Base-by-base conservation (phyloP, 2,329 filamentous ascomycete genomes). In the Claviceps citrina region DNA sequence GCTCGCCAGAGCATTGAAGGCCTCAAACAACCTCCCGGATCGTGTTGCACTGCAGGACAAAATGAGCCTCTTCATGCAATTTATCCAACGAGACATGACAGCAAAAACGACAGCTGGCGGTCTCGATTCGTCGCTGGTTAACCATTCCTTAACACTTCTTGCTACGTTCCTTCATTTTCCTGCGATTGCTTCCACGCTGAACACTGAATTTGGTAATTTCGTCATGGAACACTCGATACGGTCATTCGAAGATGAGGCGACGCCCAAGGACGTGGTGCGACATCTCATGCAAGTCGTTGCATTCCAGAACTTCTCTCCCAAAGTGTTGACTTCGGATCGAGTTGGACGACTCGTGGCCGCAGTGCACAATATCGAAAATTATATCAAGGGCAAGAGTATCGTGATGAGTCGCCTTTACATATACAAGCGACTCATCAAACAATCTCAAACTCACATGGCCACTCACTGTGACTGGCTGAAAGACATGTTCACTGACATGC, bases 21-120 rank as follows among this genome's bases (percentile, higher is more conserved):
- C 81, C 5, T 94, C 89, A 42, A 84, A 87, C 46, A 82, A 84
- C 48, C 63, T 93, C 12, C 86, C 86, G 0, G 81, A 91, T 48
- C 66, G 76, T 27, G 73, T 81, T 41, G 77, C 78, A 9, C 66
- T 93, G 40, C 71, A 76, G 42, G 73, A 75, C 38, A 93, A 91
- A 58, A 80, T 95, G 68, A 70, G 71, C 9, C 62, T 84, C 3
- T 71, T 96, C 43, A 76, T 76, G 48, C 80, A 85, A 44, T 94
- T 86, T 54, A 84, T 96, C 41, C 77, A 81, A 51, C 73, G 87
- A 44, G 91, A 98, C 54, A 68, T 94, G 19, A 71, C 69, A 6
- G 68, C 76, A 9, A 77, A 74, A 47, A 67, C 71, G 27, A 55
- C 68, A 5, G 63, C 70, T 43, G 70, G 74, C 38, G 60, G 54